These are phyloP conservation scores for Ampelomyces quisqualis DNA, from an alignment of 2,329 filamentous ascomycete species.

Conservation along the genomic window DNA sequence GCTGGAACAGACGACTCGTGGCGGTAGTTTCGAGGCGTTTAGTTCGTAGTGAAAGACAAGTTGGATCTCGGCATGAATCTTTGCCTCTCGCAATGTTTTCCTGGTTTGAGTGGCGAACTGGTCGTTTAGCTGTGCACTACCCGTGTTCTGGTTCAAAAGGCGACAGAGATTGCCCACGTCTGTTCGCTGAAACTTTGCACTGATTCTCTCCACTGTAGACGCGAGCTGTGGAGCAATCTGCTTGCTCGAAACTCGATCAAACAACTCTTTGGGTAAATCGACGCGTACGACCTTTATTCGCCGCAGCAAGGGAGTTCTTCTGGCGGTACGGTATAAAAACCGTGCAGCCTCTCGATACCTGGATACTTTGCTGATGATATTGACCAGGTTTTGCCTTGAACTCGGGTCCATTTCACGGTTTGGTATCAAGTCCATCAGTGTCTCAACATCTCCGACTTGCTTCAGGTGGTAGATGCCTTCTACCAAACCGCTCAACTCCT, in stretches of 20 bases:
- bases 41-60: slow-evolving; percentile 47
- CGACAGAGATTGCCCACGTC: slow-evolving; percentile 6
- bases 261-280: slow-evolving; percentile 10
- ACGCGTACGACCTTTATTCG: slow-evolving; percentile 8
- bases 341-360: slow-evolving; percentile 20
- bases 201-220: no score
- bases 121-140: slow-evolving; percentile 7
- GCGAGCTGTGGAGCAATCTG: no score
- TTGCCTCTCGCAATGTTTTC: slow-evolving; percentile 13
- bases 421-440: slow-evolving; percentile 11
- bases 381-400: slow-evolving; percentile 11
- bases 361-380: slow-evolving; percentile 16
- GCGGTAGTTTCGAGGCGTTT: slow-evolving; percentile 21
- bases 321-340: slow-evolving; percentile 15
- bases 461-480: slow-evolving; percentile 8
- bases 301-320: slow-evolving; percentile 3
- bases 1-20: slow-evolving; percentile 51
- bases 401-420: slow-evolving; percentile 15
- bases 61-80: slow-evolving; percentile 55
- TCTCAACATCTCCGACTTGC: slow-evolving; percentile 6
- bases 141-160: slow-evolving; percentile 4
- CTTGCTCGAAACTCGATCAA: no score
- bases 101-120: slow-evolving; percentile 9
- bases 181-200: background rate
- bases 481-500: slow-evolving; percentile 9